Evolutionary conservation across 768 basidiomycete genomes (phyloP).

Genomic region (Tubosaeta brunneosetosa): DNA sequence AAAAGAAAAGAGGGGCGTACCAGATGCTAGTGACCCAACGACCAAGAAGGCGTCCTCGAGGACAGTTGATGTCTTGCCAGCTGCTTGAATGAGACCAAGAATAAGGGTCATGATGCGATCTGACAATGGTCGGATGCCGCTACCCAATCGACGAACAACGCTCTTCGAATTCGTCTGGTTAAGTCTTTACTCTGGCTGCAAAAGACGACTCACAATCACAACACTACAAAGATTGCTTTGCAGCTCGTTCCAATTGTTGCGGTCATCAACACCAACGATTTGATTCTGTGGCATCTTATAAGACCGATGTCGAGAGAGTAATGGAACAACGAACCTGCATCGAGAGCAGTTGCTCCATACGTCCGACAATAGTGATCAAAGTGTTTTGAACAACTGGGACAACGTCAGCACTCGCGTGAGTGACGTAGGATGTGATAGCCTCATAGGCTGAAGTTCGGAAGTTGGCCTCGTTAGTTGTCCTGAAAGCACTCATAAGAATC

Average conservation of each 20-base stretch:
- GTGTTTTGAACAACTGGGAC: conserved; percentile 81
- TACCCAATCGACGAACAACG: conserved; percentile 78
- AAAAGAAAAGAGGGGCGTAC: conserved; percentile 32
- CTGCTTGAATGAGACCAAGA: conserved; percentile 77
- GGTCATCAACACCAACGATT: conserved; percentile 90
- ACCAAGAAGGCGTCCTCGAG: conserved; percentile 96
- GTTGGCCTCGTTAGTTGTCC: conserved; percentile 83
- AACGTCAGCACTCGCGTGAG: conserved; percentile 74
- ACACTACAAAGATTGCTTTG: conserved; percentile 94
- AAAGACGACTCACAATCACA: conserved; percentile 57
- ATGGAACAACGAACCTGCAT: conserved; percentile 63
- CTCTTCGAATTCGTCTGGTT: conserved; percentile 44
- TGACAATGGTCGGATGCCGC: conserved; percentile 80
- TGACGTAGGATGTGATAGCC: conserved; percentile 83
- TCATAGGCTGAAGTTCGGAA: conserved; percentile 95
- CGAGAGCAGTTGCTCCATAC: conserved; percentile 83
- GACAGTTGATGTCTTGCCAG: conserved; percentile 90
- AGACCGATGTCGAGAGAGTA: background rate
- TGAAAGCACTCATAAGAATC: conserved; percentile 27
- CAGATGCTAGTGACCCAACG: conserved; percentile 80
- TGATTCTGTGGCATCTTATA: conserved; percentile 56
- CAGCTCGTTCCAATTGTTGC: conserved; percentile 98
- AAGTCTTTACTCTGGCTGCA: background rate
- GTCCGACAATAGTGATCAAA: conserved; percentile 71
- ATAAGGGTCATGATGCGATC: conserved; percentile 94